A percentile compares a stretch with the other conserved stretches of the same genome.
phyloP scores from a whole-genome alignment of 2,329 filamentous ascomycete species.

The Claviceps capensis region DNA sequence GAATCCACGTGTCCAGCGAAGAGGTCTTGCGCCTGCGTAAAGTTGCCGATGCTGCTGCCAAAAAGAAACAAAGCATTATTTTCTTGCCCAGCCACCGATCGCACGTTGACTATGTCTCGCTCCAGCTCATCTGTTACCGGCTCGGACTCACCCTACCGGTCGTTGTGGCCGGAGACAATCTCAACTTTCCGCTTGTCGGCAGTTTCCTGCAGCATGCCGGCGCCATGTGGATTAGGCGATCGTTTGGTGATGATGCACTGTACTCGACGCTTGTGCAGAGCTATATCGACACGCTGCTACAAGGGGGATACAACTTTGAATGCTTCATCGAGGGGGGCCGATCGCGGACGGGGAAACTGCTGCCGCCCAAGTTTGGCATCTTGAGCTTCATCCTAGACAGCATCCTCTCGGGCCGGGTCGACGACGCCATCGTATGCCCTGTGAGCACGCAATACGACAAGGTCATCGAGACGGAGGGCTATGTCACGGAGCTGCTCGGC shows the following conservation, averaged over 20 bases:
- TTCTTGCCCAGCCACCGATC: conserved; percentile 91
- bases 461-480: conserved; percentile 94
- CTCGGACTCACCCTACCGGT: conserved; percentile 79
- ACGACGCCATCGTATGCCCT: conserved; percentile 86
- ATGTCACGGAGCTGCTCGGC: conserved; percentile 85
- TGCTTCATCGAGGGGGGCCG: conserved; percentile 96
- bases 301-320: conserved; percentile 86
- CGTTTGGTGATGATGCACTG: conserved; percentile 81
- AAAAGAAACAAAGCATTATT: conserved; percentile 87
- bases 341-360: conserved; percentile 81
- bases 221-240: conserved; percentile 89
- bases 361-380: conserved; percentile 93
- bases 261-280: conserved; percentile 90
- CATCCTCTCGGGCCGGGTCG: conserved; percentile 70
- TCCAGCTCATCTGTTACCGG: conserved; percentile 92
- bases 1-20: conserved; percentile 89
- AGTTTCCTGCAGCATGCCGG: conserved; percentile 89
- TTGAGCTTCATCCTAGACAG: conserved; percentile 85
- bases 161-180: conserved; percentile 87
- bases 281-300: conserved; percentile 85
- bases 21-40: conserved; percentile 73
- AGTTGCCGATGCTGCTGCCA: conserved; percentile 69
- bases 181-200: conserved; percentile 87
- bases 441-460: conserved; percentile 98
- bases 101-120: conserved; percentile 89